Evolutionary conservation across 2,329 filamentous ascomycete species (phyloP).

Genomic region (Apiospora hydei): DNA sequence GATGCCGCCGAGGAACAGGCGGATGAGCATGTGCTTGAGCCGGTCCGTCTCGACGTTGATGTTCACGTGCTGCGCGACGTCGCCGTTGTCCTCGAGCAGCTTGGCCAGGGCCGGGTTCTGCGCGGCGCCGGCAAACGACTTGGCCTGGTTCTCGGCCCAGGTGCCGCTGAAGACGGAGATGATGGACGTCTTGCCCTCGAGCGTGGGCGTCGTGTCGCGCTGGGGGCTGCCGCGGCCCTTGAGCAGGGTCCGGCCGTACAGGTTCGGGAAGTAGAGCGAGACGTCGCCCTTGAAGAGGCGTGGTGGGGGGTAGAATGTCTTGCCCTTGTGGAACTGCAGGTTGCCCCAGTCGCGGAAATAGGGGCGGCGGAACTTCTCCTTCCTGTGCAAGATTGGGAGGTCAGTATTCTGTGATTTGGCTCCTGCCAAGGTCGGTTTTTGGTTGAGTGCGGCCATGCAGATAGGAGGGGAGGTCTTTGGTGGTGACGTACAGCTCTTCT

Average conservation of each 20-base stretch:
- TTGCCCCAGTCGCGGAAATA: constrained; percentile 98
- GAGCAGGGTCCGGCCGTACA: constrained; percentile 79
- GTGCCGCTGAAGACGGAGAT: constrained; percentile 81
- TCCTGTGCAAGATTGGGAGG: constrained; percentile 53
- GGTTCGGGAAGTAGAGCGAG: constrained; percentile 92
- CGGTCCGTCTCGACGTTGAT: constrained; percentile 88
- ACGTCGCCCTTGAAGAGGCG: constrained; percentile 83
- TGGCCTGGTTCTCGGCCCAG: constrained; percentile 86
- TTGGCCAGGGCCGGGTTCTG: constrained; percentile 75
- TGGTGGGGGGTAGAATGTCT: constrained; percentile 87
- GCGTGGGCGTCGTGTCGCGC: constrained; percentile 76
- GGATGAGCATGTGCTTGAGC: constrained; percentile 67
- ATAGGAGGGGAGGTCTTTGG: background rate
- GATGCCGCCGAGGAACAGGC: constrained; percentile 62
- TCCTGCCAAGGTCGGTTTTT: background rate
- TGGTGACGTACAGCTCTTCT: constrained; percentile 69
- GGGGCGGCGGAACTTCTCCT: constrained; percentile 79
- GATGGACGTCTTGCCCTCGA: constrained; percentile 77
- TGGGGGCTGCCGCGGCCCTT: constrained; percentile 56
- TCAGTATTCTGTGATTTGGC: background rate
- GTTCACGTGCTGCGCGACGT: constrained; percentile 76
- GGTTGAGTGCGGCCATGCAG: no score
- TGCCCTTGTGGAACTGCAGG: constrained; percentile 82
- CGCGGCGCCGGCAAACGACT: constrained; percentile 65
- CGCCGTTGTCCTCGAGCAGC: constrained; percentile 61